Conservation (phyloP, 1,284 basidiomycete species). For the Leccinum griseonigrum region DNA sequence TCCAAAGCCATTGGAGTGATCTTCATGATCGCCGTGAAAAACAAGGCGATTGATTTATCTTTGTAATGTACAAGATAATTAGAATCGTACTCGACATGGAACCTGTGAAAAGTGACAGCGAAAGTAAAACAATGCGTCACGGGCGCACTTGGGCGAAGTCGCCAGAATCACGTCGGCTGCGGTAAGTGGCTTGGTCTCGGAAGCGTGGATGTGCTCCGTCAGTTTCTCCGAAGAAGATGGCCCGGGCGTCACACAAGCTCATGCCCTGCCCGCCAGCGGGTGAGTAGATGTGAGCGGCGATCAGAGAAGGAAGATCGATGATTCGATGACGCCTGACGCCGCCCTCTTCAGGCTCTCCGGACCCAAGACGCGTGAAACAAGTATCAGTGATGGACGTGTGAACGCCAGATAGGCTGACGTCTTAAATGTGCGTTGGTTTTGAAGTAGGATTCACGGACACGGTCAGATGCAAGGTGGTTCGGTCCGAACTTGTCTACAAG, state of each 20-base stretch:
- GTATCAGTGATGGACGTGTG: constrained; percentile 37
- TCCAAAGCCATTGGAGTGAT: neutral
- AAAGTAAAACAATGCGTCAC: neutral
- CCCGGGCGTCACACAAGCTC: neutral
- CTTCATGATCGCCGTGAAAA: too few relatives aligned
- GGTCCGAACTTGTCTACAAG: too few relatives aligned
- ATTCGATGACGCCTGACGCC: constrained; percentile 2
- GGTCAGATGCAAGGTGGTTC: too few relatives aligned
- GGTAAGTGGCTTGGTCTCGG: constrained; percentile 7
- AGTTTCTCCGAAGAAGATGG: neutral
- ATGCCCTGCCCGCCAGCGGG: constrained; percentile 40
- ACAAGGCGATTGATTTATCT: neutral
- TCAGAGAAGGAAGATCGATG: constrained; percentile 32
- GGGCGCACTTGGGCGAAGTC: constrained; percentile 15
- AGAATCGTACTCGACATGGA: neutral
- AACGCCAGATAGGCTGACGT: constrained; percentile 31
- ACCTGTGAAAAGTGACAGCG: neutral
- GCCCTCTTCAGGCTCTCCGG: constrained; percentile 8
- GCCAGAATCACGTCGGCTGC: constrained; percentile 21
- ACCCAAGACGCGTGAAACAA: constrained; percentile 13
- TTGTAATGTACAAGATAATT: neutral
- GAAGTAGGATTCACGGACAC: constrained; percentile 18
- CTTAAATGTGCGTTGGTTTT: constrained; percentile 17
- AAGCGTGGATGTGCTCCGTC: neutral
- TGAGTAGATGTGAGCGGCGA: constrained; percentile 44